Evolutionary conservation across 768 basidiomycete species (phyloP).

Genomic region (Melanogaster broomeanus): DNA sequence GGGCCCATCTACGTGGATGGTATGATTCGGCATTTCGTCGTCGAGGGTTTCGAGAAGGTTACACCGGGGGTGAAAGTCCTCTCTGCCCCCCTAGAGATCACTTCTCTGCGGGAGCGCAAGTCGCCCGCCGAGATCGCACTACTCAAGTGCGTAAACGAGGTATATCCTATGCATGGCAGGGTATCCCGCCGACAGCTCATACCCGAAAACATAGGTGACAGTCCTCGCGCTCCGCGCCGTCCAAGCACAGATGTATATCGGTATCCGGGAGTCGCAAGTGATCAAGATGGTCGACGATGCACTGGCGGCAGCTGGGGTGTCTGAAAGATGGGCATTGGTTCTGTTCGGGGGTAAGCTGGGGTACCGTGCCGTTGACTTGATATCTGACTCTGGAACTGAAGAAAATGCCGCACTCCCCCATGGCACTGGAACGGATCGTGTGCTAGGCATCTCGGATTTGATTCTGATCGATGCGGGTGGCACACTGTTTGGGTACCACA

Average conservation of each 20-base stretch:
- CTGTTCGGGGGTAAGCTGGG: conserved; percentile 71
- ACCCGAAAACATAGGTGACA: conserved; percentile 57
- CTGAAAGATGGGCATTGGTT: conserved; percentile 59
- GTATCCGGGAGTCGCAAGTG: conserved; percentile 77
- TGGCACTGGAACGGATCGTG: conserved; percentile 72
- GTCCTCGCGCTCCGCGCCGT: conserved; percentile 72
- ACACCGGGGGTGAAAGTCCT: conserved; percentile 39
- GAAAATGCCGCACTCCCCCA: conserved; percentile 89
- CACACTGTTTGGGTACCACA: conserved; percentile 69
- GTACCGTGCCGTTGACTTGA: neutral
- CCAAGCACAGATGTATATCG: conserved; percentile 58
- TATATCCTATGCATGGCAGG: conserved; percentile 26
- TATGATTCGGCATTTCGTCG: conserved; percentile 60
- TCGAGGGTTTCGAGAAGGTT: conserved; percentile 58
- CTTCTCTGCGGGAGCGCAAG: conserved; percentile 72
- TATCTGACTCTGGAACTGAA: conserved; percentile 29
- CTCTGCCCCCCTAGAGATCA: conserved; percentile 56
- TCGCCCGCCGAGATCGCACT: conserved; percentile 68
- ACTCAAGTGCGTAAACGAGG: conserved; percentile 80
- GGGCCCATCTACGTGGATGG: conserved; percentile 62
- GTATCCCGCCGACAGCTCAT: neutral
- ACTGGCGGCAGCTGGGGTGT: conserved; percentile 58
- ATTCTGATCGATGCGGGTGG: conserved; percentile 77
- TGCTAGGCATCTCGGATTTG: conserved; percentile 57
- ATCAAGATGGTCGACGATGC: conserved; percentile 56